Evolutionary conservation across 2,329 filamentous ascomycete genomes (phyloP), one percentile per base, ranked within the genome.

Genomic region (Ceratocystis eucalypticola): DNA sequence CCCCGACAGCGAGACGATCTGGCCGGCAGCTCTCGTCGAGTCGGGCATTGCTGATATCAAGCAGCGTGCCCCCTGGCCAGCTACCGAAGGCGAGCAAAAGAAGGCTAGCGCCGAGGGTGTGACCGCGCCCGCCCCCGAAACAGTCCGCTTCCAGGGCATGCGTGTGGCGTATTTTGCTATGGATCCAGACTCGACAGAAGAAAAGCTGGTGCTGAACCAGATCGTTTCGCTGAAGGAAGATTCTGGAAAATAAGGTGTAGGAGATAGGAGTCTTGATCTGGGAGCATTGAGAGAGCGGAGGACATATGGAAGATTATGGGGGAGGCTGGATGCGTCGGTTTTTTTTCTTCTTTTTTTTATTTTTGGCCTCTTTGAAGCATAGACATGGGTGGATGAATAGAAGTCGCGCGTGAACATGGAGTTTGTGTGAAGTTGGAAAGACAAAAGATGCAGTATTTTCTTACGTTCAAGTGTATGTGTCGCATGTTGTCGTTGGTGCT

Each of bases 181-280:
- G 74, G 92, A 96, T 74, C 84, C 82, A 62, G 91, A 96, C 71
- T 89, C 85, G 68, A 88, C 84, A 0, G 83, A 84, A 41, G 88
- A 90, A n/a, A 89, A 87, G 75, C 80, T 96, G 70, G 84, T 97
- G 61, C 77, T 97, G 37, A 97, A 97, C 77, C 83, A 91, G 64
- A 96, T 97, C 72, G 92, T 97, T 25, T 89, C 88, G 61, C 76
- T 96, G 72, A 96, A 96, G 79, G 92, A 96, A 76, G 90, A 95
- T 73, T 78, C 83, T n/a, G 85, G 85, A 66, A 91, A 91, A 64
- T 68, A 65, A 59, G 41, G 12, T 25, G 17, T n/a, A 17, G n/a
- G 37, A 33, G 22, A n/a, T 5, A 5, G 25, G 20, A 25, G 20
- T 15, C 30, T 33, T 6, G 6, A 33, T 7, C 30, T 7, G 22